Evolutionary conservation across 2,329 filamentous ascomycete genomes (phyloP), one percentile per base, ranked within the genome.

Genomic region (Cercospora sesami): DNA sequence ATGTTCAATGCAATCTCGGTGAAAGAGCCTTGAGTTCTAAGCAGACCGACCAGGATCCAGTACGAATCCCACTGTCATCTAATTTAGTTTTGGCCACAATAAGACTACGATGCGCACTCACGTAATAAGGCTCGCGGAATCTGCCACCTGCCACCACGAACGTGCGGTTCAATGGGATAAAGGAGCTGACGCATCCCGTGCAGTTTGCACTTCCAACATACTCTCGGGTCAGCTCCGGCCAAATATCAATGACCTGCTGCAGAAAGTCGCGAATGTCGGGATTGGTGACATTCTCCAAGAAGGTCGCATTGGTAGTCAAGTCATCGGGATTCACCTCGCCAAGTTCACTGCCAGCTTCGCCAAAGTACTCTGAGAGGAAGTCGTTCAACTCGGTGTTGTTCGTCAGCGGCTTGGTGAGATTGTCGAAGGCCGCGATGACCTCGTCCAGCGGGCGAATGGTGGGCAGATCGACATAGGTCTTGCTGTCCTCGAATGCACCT

Each of bases 111-210:
- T n/a, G n/a, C n/a, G n/a, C n/a, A n/a, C n/a, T 88, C 89, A 89
- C 91, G 77, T 91, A 91, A 75, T 91, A 91, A 1, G 87, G 84
- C 78, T 91, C 89, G 36, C 89, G 83, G 81, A 91, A 91, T 31
- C 89, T 86, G n/a, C 89, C 89, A 12, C 89, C 89, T 3, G 89
- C 88, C 16, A 91, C 85, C n/a, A 91, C 87, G 73, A 91, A 91
- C 3, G 87, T 89, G 66, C 87, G 85, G 73, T 89, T 89, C 68
- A 91, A 76, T 6, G 88, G 86, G 65, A 91, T 86, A 78, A 89
- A 90, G 75, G 88, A 90, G 73, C 84, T 84, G 36, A 87, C 87
- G 69, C 88, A 91, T 36, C 83, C 83, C 8, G 82, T 80, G 80
- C 88, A 90, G 72, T 84, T 85, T 26, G 75, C 75, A n/a, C 81